A percentile compares a stretch with the other conserved stretches of the same genome.
Conservation (phyloP, 2,329 filamentous ascomycete genomes). For the Neofusicoccum parvum region DNA sequence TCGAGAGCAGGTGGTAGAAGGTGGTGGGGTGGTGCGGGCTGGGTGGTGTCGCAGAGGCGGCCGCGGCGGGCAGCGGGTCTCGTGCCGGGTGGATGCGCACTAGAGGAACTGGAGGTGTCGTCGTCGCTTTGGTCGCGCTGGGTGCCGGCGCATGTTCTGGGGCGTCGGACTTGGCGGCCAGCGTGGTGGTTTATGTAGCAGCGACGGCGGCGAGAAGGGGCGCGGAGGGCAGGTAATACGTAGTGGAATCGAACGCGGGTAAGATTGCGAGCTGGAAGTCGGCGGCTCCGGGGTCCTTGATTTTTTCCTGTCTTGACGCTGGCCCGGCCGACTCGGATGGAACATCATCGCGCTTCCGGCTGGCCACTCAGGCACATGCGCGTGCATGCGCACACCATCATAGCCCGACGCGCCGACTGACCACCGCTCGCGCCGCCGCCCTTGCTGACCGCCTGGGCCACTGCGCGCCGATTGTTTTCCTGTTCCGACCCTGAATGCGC, state of each 20-base stretch:
- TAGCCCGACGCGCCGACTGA: background rate
- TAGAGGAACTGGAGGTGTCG: conserved; percentile 1
- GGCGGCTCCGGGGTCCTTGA: conserved; percentile 12
- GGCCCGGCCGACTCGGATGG: conserved; percentile 8
- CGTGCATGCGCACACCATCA: background rate
- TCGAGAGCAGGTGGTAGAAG: conserved; percentile 13
- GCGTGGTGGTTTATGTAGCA: conserved; percentile 3
- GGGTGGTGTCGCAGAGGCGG: background rate
- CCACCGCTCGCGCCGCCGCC: background rate
- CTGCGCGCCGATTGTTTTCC: background rate
- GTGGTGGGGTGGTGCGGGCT: background rate
- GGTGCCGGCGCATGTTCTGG: conserved; percentile 18
- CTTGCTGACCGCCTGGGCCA: no score
- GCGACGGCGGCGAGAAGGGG: background rate
- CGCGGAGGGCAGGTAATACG: background rate
- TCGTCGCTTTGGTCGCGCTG: conserved; percentile 14
- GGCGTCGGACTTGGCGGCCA: conserved; percentile 14
- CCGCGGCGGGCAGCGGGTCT: background rate
- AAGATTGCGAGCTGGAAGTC: conserved; percentile 18
- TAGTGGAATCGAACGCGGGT: background rate
- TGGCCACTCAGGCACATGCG: background rate
- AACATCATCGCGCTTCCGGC: conserved; percentile 15
- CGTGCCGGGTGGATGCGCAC: conserved; percentile 2
- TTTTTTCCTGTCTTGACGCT: background rate
- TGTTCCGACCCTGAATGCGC: background rate